Evolutionary conservation across 345 rosid species (phyloP).

Genomic region (Capsella bursapastoris): DNA sequence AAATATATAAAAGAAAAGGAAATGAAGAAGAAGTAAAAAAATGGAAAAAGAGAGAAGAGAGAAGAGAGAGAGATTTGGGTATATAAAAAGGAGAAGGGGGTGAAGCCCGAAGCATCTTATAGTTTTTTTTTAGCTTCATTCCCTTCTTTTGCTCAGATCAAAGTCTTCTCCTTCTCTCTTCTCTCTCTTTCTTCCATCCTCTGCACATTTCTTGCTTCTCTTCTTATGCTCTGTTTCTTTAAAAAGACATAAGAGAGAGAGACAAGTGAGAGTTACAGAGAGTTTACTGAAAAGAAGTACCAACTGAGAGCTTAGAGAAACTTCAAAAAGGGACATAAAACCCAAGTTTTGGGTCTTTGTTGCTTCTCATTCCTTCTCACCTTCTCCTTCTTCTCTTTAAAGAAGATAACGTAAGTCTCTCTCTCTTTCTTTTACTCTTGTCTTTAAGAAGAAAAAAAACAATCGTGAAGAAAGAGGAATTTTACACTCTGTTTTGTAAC

Average conservation of each 20-base stretch:
- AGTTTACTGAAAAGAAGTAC: constrained; percentile 4
- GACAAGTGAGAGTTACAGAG: constrained; percentile 3
- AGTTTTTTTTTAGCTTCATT: constrained; percentile 42
- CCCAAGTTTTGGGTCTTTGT: constrained; percentile 28
- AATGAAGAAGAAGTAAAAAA: background rate
- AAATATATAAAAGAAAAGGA: background rate
- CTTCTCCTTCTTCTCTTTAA: constrained; percentile 21
- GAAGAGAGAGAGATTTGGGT: constrained; percentile 22
- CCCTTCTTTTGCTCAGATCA: constrained; percentile 44
- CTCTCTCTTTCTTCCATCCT: constrained; percentile 26
- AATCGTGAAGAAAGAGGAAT: constrained; percentile 29
- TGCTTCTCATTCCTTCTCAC: constrained; percentile 36
- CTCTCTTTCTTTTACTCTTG: background rate
- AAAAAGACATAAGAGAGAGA: constrained; percentile 9
- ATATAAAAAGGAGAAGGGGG: constrained; percentile 43
- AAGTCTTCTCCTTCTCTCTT: constrained; percentile 17
- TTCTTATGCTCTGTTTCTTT: constrained; percentile 35
- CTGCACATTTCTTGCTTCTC: constrained; percentile 32
- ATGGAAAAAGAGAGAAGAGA: background rate
- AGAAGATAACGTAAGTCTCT: constrained; percentile 33
- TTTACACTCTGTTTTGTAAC: constrained; percentile 24
- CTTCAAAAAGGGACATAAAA: background rate
- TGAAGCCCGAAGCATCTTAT: constrained; percentile 45
- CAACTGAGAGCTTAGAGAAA: background rate
- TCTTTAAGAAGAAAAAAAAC: constrained; percentile 6